Conservation (phyloP, 306 rosid genomes). For the Prosopis cineraria region DNA sequence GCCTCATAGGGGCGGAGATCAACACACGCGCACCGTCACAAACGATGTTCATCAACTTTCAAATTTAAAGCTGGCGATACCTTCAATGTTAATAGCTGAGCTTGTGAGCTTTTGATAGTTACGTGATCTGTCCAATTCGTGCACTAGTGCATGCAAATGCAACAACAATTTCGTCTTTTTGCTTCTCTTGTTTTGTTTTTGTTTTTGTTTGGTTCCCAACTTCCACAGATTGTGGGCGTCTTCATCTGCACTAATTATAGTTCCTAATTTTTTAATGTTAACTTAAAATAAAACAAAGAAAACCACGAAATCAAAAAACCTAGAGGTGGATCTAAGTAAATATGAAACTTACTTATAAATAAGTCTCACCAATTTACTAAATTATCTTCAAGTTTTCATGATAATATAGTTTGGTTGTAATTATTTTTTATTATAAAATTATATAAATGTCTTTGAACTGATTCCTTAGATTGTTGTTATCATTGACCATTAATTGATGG, state of each 20-base stretch:
- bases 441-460: too few relatives aligned
- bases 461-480: too few relatives aligned
- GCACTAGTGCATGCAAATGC: background rate
- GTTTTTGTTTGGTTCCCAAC: background rate
- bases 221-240: background rate
- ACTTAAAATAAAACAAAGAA: too few relatives aligned
- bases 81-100: constrained; percentile 29
- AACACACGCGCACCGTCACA: constrained; percentile 63
- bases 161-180: background rate
- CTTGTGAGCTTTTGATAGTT: background rate
- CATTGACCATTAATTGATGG: too few relatives aligned
- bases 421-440: too few relatives aligned
- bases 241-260: background rate
- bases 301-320: too few relatives aligned
- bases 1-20: constrained; percentile 49
- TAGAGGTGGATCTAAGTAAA: too few relatives aligned
- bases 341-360: too few relatives aligned
- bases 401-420: too few relatives aligned
- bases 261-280: background rate
- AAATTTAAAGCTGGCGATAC: constrained; percentile 53
- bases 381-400: too few relatives aligned
- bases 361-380: too few relatives aligned
- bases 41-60: constrained; percentile 39
- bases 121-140: background rate
- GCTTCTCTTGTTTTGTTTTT: background rate